Percentiles rank a stretch among this genome's conserved stretches.
These are phyloP conservation scores for Aspergillus ochraceoroseus DNA, from an alignment of 2,329 filamentous ascomycete genomes.

Conservation along the genomic window DNA sequence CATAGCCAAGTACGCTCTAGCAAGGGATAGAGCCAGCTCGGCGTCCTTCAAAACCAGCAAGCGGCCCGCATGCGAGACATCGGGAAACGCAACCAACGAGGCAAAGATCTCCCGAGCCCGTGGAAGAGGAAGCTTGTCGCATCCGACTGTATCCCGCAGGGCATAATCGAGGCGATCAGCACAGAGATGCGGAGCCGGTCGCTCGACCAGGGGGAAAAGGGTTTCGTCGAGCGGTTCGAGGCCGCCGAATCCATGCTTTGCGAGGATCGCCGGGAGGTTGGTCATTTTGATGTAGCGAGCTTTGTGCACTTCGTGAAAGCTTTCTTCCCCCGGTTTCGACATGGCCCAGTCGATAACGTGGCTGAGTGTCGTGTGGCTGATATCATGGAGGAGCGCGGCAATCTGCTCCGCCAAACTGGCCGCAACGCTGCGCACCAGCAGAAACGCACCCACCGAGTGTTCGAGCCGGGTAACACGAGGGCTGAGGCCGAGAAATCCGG, in stretches of 20 bases:
- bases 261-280: conserved; percentile 32
- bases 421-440: conserved; percentile 38
- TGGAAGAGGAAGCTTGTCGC: conserved; percentile 29
- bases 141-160: conserved; percentile 35
- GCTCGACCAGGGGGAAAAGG: conserved; percentile 39
- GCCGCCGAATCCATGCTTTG: conserved; percentile 29
- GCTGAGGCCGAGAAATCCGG: conserved; percentile 33
- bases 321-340: conserved; percentile 35
- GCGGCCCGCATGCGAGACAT: conserved; percentile 22
- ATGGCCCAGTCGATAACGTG: conserved; percentile 42
- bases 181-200: conserved; percentile 38
- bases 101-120: conserved; percentile 28
- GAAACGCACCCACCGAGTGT: conserved; percentile 40
- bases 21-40: conserved; percentile 29
- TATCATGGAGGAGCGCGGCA: conserved; percentile 40
- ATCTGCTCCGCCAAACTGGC: conserved; percentile 37
- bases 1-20: conserved; percentile 32
- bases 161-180: conserved; percentile 42
- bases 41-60: conserved; percentile 33
- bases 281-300: conserved; percentile 35
- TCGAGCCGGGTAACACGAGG: conserved; percentile 38
- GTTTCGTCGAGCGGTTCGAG: conserved; percentile 36
- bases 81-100: conserved; percentile 30
- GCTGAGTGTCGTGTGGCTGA: conserved; percentile 41
- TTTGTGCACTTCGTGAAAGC: conserved; percentile 43